Conservation (phyloP, 352 stramenopile species). For the Phytophthora syringae region DNA sequence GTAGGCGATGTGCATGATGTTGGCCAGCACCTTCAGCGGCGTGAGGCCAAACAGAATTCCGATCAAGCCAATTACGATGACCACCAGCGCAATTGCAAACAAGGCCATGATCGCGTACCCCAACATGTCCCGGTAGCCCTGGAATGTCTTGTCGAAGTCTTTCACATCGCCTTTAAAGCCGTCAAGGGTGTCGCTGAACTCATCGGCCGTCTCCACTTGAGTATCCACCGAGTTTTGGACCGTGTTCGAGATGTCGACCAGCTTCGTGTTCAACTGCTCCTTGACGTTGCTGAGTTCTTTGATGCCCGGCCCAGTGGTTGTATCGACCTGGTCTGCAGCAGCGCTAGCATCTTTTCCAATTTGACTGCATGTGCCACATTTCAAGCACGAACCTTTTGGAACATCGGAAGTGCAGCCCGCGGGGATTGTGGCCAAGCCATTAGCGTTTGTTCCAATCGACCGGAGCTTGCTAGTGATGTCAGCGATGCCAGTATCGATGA, state of each 20-base stretch:
- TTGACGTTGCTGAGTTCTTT: conserved; percentile 40
- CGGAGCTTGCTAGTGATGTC: conserved; percentile 39
- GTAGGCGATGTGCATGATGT: conserved; percentile 81
- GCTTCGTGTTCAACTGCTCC: conserved; percentile 38
- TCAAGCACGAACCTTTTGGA: conserved; percentile 40
- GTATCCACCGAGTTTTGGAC: conserved; percentile 51
- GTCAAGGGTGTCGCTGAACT: conserved; percentile 40
- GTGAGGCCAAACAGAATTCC: conserved; percentile 73
- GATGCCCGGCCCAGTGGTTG: conserved; percentile 45
- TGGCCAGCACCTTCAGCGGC: conserved; percentile 60
- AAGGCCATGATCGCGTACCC: conserved; percentile 53
- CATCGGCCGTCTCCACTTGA: conserved; percentile 33
- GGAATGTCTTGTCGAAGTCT: conserved; percentile 43
- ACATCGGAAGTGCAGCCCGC: conserved; percentile 29
- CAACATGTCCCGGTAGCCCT: conserved; percentile 48
- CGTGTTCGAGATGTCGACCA: conserved; percentile 43
- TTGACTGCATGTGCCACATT: conserved; percentile 33
- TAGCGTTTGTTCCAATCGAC: conserved; percentile 36
- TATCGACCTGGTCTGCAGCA: conserved; percentile 42
- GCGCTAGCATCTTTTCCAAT: conserved; percentile 43
- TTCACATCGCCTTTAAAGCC: conserved; percentile 38
- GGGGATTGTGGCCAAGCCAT: conserved; percentile 35
- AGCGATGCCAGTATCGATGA: conserved; percentile 51
- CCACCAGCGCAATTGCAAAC: conserved; percentile 60
- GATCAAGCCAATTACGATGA: conserved; percentile 65